Evolutionary conservation across 768 basidiomycete genomes (phyloP), one percentile per base, ranked within the genome.

Genomic region (Collybia sp.): DNA sequence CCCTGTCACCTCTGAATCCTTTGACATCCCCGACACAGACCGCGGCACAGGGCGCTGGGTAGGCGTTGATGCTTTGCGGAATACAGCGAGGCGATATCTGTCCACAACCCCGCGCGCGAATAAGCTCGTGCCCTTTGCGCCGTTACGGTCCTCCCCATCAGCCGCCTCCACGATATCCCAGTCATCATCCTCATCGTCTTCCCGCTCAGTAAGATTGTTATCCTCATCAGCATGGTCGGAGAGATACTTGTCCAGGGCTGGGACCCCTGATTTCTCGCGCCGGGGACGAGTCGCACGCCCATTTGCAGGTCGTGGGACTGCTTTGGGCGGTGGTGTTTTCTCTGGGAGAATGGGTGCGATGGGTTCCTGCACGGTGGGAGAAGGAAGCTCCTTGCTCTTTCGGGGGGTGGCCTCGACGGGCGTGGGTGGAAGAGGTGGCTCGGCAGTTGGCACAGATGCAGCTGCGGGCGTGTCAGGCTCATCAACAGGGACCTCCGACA

Each of bases 21-120:
- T 73, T 31, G 83, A 86, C 52, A 77, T 61, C 18, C 77, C 80
- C 15, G 86, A 85, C 49, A 75, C 67, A 6, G 77, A 73, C 17
- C 80, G 72, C 5, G 70, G 67, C 2, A 56, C 60, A 25, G 25
- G 25, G 25, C 25, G 70, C 41, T 75, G 70, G 36, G 70, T 69
- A 4, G 85, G 81, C 10, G 83, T 85, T 12, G 84, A 82, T n/a
- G 76, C 74, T 61, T 91, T 92, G 45, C 89, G 77, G 77, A 92
- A 92, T 16, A 92, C 89, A 12, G 87, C 82, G 44, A 95, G 70
- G 47, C 80, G 75, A 60, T 94, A 95, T 44, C 86, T 76, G 61
- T 95, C 92, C 43, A 93, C 89, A 40, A 93, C 88, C 5, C 92
- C 92, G n/a, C 91, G 82, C 36, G 92, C 85, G 58, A 93, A 93